Evolutionary conservation across 176 grass and related monocot genomes (phyloP).

Genomic region (Urochloa ruziziensis): DNA sequence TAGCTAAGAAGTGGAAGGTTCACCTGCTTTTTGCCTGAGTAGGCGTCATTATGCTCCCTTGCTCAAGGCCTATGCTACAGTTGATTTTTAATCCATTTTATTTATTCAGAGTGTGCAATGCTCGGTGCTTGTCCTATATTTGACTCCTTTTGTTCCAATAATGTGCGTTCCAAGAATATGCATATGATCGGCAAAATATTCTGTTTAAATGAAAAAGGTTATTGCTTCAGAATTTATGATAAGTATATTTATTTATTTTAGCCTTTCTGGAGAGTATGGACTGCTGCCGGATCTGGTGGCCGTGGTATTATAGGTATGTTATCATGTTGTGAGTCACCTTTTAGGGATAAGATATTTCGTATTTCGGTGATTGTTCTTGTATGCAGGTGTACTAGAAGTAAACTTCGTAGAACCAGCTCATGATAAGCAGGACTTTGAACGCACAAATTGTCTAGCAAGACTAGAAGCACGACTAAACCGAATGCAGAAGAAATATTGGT

Average conservation of each 20-base stretch:
- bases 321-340: background rate
- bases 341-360: background rate
- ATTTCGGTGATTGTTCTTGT: constrained; percentile 13
- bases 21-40: background rate
- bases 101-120: background rate
- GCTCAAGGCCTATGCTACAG: background rate
- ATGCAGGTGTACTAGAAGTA: constrained; percentile 50
- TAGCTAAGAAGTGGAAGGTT: background rate
- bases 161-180: background rate
- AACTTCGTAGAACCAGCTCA: no score
- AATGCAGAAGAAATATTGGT: constrained; percentile 94
- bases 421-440: constrained; percentile 14
- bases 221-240: constrained; percentile 9
- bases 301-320: constrained; percentile 82
- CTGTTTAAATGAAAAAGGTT: background rate
- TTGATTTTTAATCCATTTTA: background rate
- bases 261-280: constrained; percentile 99
- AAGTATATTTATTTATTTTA: constrained; percentile 46
- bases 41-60: background rate
- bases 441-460: constrained; percentile 81
- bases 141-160: background rate
- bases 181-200: constrained; percentile 10
- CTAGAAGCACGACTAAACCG: constrained; percentile 67
- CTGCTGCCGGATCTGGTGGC: constrained; percentile 73
- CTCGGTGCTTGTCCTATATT: background rate